Base-by-base conservation (phyloP, 2,329 filamentous ascomycete species). In the Xylaria digitata region DNA sequence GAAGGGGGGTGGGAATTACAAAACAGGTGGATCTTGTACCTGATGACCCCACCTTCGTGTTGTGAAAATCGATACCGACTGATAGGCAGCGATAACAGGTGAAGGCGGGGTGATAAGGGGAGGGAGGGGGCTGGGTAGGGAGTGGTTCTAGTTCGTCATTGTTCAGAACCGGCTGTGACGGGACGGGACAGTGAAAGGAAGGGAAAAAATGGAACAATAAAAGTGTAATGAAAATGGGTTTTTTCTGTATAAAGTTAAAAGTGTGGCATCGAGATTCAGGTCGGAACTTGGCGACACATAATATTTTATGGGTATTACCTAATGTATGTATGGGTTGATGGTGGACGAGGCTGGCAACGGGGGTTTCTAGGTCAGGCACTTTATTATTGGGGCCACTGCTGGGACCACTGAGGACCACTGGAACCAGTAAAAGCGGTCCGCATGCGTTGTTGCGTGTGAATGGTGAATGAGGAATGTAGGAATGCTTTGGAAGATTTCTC, bases 31-130 rank as follows among this genome's bases (percentile, higher is more conserved):
- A n/a, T 30, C 6, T 13, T 3, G 15, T 52, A 19, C 37, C 37
- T 40, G 11, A 48, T 53, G 23, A 68, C 65, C 64, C 66, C 69
- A 66, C 69, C 63, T 64, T 61, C 6, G 42, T 55, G 48, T 63
- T 49, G 11, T 2, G 45, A 46, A 50, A 54, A 34, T 19, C 21
- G 30, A 53, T 57, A 65, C 17, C 37, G 52, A 40, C 37, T 49
- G 54, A 64, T 65, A 55, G 58, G 50, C 54, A 49, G 49, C 63
- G 70, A 72, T 70, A 70, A 65, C 53, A 49, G 46, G 40, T 23
- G 49, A 55, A 50, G 65, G 70, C 59, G 70, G 69, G 70, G 65
- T 72, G 65, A 72, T 66, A 69, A 70, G 66, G 57, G 43, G 40
- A 68, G 57, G 43, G 40, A 68, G 63, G 61, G 43, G 40, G 32